These are phyloP conservation scores for Psophocarpus tetragonolobus DNA, from an alignment of 306 rosid genomes.

Conservation along the genomic window DNA sequence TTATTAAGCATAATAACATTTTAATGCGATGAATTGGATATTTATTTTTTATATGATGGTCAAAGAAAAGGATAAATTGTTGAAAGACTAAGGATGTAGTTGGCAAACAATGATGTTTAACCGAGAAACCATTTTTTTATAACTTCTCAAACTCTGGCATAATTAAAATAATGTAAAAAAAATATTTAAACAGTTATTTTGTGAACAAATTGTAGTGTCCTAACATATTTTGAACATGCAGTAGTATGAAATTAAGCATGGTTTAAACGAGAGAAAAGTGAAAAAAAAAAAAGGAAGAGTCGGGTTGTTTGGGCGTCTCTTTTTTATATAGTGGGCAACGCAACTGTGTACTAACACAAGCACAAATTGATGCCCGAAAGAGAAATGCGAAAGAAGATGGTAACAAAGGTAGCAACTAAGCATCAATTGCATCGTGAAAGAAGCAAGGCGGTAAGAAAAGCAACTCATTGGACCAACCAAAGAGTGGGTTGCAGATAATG, in stretches of 20 bases:
- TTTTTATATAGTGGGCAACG: slow-evolving; percentile 25
- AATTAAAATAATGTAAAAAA: background rate
- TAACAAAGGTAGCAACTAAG: slow-evolving; percentile 35
- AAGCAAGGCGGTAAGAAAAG: background rate
- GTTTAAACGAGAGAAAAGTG: slow-evolving; percentile 14
- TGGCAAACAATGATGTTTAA: background rate
- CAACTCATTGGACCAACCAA: slow-evolving; percentile 29
- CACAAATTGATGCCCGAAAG: slow-evolving; percentile 36
- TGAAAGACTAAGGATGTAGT: background rate
- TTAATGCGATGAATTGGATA: too few species aligned
- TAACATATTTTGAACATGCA: background rate
- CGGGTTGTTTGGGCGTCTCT: background rate
- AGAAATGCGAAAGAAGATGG: slow-evolving; percentile 28
- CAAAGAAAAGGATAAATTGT: too few species aligned
- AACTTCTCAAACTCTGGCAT: background rate
- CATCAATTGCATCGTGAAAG: slow-evolving; percentile 29
- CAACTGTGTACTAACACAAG: slow-evolving; percentile 22
- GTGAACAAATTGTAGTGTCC: background rate
- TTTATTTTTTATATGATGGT: too few species aligned
- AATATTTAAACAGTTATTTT: background rate
- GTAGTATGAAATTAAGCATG: background rate
- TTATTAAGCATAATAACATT: too few species aligned
- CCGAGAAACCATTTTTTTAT: background rate
- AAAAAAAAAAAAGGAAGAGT: background rate
- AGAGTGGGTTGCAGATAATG: slow-evolving; percentile 45